Evolutionary conservation across 179 eudicot genomes (phyloP), one percentile per base, ranked within the genome.

Genomic region (Silene vulgaris): DNA sequence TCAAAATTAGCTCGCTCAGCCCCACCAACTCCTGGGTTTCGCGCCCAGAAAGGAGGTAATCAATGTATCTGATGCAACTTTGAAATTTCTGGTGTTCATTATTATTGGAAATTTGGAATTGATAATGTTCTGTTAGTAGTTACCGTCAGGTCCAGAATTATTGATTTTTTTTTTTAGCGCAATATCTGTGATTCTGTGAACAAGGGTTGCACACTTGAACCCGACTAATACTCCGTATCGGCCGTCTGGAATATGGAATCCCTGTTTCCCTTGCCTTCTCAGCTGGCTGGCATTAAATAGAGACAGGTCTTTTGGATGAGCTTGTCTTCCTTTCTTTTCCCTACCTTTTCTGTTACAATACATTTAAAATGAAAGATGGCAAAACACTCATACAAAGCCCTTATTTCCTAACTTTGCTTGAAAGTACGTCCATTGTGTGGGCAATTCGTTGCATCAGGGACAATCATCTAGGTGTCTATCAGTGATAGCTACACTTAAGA

Each of bases 11-110:
- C 89, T 79, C 86, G 83, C 66, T 74, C 92, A 71, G 97, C 98
- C 65, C 98, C 98, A 54, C 87, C 90, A 14, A 77, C 89, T 77
- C 98, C 97, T 70, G 98, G 98, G 16, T 87, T 93, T 77, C 91
- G 92, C 59, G 77, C 86, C 76, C 84, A 87, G 73, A 93, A 91
- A 85, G 97, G 97, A 87, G 98, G 98, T 89, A 89, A 85, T 43
- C 56, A 13, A 23, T 45, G 65, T 45, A 65, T 14, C 8, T 56
- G 72, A 19, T 74, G 28, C 61, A 65, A 19, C 60, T 1, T 57
- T 35, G 9, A 52, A 61, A 59, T 48, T 54, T 48, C 29, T 23
- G 37, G 29, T 30, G 17, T 6, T 13, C 14, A 26, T 9, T 14
- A 45, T 37, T 32, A 9, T 28, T 52, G 29, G 64, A 32, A 37